Evolutionary conservation across 805 yeast species (phyloP).

Genomic region (Suhomyces vadensis): DNA sequence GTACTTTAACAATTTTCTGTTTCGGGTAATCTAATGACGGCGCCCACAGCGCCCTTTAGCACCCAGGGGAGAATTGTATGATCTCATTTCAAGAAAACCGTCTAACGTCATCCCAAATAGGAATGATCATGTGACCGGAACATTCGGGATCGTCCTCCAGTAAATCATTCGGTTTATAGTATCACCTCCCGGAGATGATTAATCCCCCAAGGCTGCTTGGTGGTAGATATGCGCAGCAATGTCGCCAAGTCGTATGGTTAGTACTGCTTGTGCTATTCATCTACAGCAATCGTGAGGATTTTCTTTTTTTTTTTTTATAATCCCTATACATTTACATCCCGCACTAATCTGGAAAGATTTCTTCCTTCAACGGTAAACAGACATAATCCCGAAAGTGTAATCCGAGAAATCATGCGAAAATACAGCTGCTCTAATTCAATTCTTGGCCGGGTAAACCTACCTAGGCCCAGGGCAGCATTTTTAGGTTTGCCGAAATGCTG

Average conservation of each 20-base stretch:
- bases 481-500: too few relatives aligned
- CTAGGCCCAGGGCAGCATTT: too few relatives aligned
- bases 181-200: too few relatives aligned
- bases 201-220: too few relatives aligned
- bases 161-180: too few relatives aligned
- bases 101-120: not conserved
- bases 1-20: too few relatives aligned
- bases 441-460: too few relatives aligned
- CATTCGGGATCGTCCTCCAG: conserved; percentile 10
- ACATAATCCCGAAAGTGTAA: not conserved
- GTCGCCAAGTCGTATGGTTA: not conserved
- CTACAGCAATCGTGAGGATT: not conserved
- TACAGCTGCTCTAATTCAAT: not conserved
- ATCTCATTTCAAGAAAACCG: not conserved
- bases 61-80: too few relatives aligned
- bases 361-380: not conserved
- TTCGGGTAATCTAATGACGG: too few relatives aligned
- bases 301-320: not conserved
- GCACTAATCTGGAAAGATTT: not conserved
- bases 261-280: not conserved
- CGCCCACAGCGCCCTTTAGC: too few relatives aligned
- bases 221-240: too few relatives aligned
- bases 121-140: conserved; percentile 15
- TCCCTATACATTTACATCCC: not conserved
- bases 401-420: not conserved